These are phyloP conservation scores for Rheum nobile DNA, from an alignment of 148 eudicot species.

Conservation along the genomic window DNA sequence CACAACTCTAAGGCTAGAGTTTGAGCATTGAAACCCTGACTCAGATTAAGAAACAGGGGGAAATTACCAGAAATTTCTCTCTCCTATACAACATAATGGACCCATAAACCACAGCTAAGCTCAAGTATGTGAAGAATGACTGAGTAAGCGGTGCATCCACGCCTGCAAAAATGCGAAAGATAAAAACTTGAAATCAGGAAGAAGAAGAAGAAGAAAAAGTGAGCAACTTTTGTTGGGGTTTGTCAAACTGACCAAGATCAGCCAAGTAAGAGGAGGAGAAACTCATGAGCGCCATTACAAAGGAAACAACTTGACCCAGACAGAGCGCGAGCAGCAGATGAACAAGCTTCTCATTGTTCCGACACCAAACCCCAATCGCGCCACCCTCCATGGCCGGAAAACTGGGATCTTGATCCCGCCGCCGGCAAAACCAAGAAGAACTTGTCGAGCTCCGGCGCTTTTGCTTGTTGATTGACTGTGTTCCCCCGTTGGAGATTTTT, in stretches of 20 bases:
- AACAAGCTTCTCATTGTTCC: constrained; percentile 9
- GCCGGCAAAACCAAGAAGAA: background rate
- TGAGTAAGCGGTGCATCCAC: constrained; percentile 72
- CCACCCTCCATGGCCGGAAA: constrained; percentile 5
- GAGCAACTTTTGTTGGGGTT: background rate
- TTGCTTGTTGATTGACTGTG: background rate
- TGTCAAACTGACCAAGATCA: constrained; percentile 2
- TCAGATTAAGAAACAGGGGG: background rate
- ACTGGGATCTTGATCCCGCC: background rate
- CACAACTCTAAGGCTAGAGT: background rate
- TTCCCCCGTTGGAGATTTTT: background rate
- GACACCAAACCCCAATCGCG: background rate
- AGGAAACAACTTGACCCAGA: constrained; percentile 13
- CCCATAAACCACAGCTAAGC: constrained; percentile 65
- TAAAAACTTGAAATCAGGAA: background rate
- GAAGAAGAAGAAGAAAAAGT: background rate
- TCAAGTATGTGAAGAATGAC: constrained; percentile 53
- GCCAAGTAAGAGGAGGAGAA: constrained; percentile 14
- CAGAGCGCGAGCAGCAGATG: constrained; percentile 3
- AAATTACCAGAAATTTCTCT: constrained; percentile 45
- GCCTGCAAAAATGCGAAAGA: constrained; percentile 22
- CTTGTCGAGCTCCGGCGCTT: background rate
- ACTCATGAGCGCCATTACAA: constrained; percentile 12
- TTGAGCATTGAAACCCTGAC: background rate
- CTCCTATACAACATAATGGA: constrained; percentile 57